These are phyloP conservation scores for Saccharum hybrid DNA, from an alignment of 202 grass and related monocot genomes.

Conservation along the genomic window DNA sequence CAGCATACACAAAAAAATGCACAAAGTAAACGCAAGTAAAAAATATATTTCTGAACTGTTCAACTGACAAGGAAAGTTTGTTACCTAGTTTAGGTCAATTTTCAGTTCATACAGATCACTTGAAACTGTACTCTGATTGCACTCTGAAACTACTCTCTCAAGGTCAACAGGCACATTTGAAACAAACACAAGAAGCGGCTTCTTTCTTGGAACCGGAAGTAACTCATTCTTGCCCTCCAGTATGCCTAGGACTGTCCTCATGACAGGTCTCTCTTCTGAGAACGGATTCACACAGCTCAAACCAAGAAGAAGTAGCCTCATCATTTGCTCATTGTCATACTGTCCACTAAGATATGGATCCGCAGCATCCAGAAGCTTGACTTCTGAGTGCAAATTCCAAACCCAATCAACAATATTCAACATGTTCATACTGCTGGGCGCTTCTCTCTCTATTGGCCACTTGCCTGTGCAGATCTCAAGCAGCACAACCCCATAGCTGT, in stretches of 20 bases:
- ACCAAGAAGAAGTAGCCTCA: constrained; percentile 59
- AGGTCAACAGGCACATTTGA: constrained; percentile 48
- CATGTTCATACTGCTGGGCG: constrained; percentile 43
- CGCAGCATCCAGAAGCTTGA: constrained; percentile 53
- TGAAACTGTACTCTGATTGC: constrained; percentile 52
- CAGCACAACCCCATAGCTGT: neutral
- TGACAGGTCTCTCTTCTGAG: constrained; percentile 60
- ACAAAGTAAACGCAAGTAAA: constrained; percentile 9
- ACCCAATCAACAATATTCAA: constrained; percentile 66
- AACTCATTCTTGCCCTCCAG: constrained; percentile 53
- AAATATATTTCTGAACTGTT: neutral
- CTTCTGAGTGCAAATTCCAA: constrained; percentile 59
- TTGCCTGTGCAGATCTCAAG: constrained; percentile 59
- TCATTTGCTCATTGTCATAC: constrained; percentile 60
- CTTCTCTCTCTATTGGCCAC: constrained; percentile 57
- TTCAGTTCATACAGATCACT: constrained; percentile 51
- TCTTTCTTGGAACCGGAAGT: constrained; percentile 59
- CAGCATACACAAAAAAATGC: neutral
- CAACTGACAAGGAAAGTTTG: neutral
- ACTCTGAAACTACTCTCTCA: constrained; percentile 59
- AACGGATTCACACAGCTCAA: constrained; percentile 64
- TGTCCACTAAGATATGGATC: constrained; percentile 54
- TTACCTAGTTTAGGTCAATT: constrained; percentile 49
- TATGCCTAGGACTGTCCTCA: constrained; percentile 57
- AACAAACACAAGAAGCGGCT: constrained; percentile 56